These are phyloP conservation scores for Lindgomyces ingoldianus DNA, from an alignment of 495 filamentous ascomycete species.

Conservation along the genomic window DNA sequence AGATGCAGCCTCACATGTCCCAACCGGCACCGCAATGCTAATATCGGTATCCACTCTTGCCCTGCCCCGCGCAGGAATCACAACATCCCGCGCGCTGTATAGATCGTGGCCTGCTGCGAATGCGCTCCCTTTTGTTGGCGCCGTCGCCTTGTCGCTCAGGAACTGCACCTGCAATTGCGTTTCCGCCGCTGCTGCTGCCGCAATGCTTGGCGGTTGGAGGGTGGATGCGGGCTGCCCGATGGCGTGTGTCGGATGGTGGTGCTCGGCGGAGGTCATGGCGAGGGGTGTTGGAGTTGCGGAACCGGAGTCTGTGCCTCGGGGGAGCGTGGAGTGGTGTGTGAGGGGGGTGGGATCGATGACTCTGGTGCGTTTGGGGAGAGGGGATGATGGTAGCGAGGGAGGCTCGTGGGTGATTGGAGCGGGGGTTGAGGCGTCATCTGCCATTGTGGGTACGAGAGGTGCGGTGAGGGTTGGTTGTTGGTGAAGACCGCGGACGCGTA, in stretches of 20 bases:
- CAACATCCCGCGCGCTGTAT: slow-evolving; percentile 70
- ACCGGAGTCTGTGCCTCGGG: slow-evolving; percentile 26
- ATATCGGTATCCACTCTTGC: slow-evolving; percentile 87
- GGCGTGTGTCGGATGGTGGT: slow-evolving; percentile 36
- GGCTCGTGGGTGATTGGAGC: slow-evolving; percentile 49
- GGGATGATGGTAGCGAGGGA: slow-evolving; percentile 61
- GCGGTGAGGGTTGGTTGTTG: background rate
- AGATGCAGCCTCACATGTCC: slow-evolving; percentile 67
- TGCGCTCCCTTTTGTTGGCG: slow-evolving; percentile 84
- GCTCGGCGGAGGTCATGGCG: slow-evolving; percentile 1
- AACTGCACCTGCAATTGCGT: slow-evolving; percentile 82
- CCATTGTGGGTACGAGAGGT: slow-evolving; percentile 5
- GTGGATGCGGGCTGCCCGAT: slow-evolving; percentile 24
- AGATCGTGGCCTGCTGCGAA: slow-evolving; percentile 94
- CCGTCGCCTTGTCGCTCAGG: slow-evolving; percentile 67
- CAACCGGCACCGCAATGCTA: slow-evolving; percentile 80
- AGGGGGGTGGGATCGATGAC: slow-evolving; percentile 38
- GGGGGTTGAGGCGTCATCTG: slow-evolving; percentile 19
- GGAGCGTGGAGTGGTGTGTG: slow-evolving; percentile 11
- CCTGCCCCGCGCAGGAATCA: slow-evolving; percentile 79
- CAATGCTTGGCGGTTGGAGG: slow-evolving; percentile 11
- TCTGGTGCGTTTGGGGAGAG: slow-evolving; percentile 67
- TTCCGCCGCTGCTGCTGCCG: slow-evolving; percentile 36
- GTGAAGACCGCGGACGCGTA: slow-evolving; percentile 10
- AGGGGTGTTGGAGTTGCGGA: slow-evolving; percentile 38